Evolutionary conservation across 2,329 filamentous ascomycete genomes (phyloP).

Genomic region (Verticillium dahliae): DNA sequence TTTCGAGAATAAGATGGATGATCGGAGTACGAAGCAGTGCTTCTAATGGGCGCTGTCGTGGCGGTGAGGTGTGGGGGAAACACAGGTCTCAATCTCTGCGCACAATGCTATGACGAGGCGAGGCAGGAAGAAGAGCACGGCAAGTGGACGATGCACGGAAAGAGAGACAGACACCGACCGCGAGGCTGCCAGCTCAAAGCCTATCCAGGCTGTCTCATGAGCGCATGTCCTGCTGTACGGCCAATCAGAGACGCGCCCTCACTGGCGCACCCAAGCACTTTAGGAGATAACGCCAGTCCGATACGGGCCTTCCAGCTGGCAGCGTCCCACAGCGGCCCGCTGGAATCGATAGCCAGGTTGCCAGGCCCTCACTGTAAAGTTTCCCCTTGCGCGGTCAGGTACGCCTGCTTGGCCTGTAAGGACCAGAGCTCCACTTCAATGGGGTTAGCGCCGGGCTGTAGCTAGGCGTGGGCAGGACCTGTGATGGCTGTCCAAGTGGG

Average conservation of each 20-base stretch:
- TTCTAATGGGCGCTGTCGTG: slow-evolving; percentile 2
- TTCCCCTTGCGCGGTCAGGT: not conserved
- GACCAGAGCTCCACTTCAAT: not conserved
- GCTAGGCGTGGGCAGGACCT: not conserved
- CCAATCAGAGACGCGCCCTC: slow-evolving; percentile 7
- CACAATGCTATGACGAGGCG: slow-evolving; percentile 11
- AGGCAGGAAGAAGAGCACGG: not conserved
- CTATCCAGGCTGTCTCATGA: slow-evolving; percentile 5
- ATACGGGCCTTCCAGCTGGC: not conserved
- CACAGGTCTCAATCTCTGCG: slow-evolving; percentile 13
- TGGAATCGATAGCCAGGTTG: not conserved
- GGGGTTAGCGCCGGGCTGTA: not conserved
- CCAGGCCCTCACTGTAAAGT: not conserved
- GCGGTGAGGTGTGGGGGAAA: slow-evolving; percentile 4
- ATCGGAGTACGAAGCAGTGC: not conserved
- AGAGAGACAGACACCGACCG: slow-evolving; percentile 10
- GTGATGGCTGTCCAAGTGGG: not conserved
- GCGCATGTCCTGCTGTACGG: not conserved
- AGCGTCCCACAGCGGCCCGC: not conserved
- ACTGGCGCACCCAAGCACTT: not conserved
- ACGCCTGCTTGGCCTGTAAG: no score
- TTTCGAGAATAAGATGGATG: not conserved
- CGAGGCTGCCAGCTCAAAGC: slow-evolving; percentile 8
- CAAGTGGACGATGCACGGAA: slow-evolving; percentile 3
- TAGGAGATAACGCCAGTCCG: not conserved